A percentile compares a stretch with the other conserved stretches of the same genome.
phyloP scores from a whole-genome alignment of 441 rosid species.

The Jatropha podagrica region DNA sequence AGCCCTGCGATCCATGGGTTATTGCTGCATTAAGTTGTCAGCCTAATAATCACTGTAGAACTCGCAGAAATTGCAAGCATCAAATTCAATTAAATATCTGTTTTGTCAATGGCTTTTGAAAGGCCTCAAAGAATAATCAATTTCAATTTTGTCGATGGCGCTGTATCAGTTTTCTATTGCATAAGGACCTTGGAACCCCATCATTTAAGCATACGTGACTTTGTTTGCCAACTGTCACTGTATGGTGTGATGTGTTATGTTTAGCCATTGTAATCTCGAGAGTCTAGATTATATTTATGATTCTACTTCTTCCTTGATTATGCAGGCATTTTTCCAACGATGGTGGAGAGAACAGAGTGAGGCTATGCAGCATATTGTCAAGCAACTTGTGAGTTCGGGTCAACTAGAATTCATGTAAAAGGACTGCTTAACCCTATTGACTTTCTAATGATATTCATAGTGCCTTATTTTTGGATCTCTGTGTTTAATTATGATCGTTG shows the following conservation, averaged over 20 bases:
- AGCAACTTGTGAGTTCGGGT: conserved; percentile 70
- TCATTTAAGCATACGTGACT: not conserved
- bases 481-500: not conserved
- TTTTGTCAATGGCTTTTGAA: not conserved
- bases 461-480: not conserved
- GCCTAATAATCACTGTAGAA: not conserved
- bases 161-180: not conserved
- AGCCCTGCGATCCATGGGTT: not conserved
- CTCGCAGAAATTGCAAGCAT: not conserved
- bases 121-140: not conserved
- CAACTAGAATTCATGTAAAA: conserved; percentile 97
- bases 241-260: not conserved
- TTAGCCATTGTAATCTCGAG: not conserved
- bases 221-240: not conserved
- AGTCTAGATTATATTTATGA: not conserved
- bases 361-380: conserved; percentile 52
- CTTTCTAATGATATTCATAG: not conserved
- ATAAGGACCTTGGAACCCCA: not conserved
- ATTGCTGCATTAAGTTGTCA: conserved; percentile 5
- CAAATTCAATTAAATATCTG: not conserved
- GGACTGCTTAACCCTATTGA: not conserved
- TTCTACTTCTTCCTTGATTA: conserved; percentile 16
- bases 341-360: conserved; percentile 98
- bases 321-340: conserved; percentile 95
- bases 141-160: not conserved